Conservation (phyloP, 345 rosid genomes). For the Jatropha curcas region DNA sequence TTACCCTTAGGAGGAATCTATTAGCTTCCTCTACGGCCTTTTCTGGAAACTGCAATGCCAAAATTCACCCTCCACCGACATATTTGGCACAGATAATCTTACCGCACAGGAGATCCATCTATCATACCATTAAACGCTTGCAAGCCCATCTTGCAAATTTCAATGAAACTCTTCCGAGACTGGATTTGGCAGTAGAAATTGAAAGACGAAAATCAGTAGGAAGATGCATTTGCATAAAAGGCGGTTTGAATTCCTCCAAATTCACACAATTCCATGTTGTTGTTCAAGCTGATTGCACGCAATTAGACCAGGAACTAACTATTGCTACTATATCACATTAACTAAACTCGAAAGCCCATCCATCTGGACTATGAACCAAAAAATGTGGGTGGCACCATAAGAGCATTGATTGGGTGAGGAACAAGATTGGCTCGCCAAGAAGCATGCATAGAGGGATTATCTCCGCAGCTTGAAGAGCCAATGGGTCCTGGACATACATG, state of each 20-base stretch:
- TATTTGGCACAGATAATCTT: constrained; percentile 47
- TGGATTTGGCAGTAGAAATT: constrained; percentile 41
- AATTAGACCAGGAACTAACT: constrained; percentile 33
- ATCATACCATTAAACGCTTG: constrained; percentile 22
- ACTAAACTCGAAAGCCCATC: constrained; percentile 37
- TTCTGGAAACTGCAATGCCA: constrained; percentile 63
- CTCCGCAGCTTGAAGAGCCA: constrained; percentile 66
- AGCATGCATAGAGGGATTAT: constrained; percentile 59
- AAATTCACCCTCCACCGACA: constrained; percentile 53
- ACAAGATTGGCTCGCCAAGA: constrained; percentile 44
- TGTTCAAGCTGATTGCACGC: constrained; percentile 42
- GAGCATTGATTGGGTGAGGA: constrained; percentile 23
- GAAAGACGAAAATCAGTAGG: constrained; percentile 46
- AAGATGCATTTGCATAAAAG: constrained; percentile 30
- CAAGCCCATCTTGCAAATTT: constrained; percentile 28
- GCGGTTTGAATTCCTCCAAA: constrained; percentile 16
- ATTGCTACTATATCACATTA: constrained; percentile 36
- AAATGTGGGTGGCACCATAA: constrained; percentile 29
- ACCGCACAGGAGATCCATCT: constrained; percentile 3
- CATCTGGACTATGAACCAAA: constrained; percentile 43
- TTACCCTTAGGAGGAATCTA: constrained; percentile 67
- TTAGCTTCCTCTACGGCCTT: constrained; percentile 86
- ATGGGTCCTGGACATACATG: constrained; percentile 48
- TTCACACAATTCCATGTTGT: constrained; percentile 41
- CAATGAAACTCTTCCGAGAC: constrained; percentile 18